Evolutionary conservation across 2,329 filamentous ascomycete genomes (phyloP), one percentile per base, ranked within the genome.

Genomic region (Ciborinia camelliae): DNA sequence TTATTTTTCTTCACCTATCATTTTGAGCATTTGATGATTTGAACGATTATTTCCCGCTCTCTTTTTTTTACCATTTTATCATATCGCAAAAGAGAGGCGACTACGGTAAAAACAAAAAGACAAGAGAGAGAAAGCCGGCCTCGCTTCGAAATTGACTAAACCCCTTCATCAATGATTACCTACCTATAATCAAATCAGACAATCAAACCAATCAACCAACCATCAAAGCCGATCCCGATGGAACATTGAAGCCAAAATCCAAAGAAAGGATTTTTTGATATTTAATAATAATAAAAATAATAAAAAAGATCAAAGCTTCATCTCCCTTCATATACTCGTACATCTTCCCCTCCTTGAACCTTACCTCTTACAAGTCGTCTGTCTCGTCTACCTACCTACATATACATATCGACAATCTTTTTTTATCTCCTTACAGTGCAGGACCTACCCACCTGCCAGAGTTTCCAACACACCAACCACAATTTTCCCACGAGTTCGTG

Each of bases 91-190:
- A 15, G 20, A 5, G 20, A 23, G 20, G 30, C 32, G 28, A 15
- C 18, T 23, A 12, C 39, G 20, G n/a, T n/a, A 3, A 20, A 32
- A 18, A 14, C 39, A 18, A 43, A 3, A 41, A 57, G 39, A 15
- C 5, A 6, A 45, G 20, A 8, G 28, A 45, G 28, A 45, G 26
- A 15, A 58, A 64, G 45, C 6, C 43, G 59, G 45, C 6, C 43
- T 64, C 53, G 62, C 62, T 59, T 64, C 43, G 41, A 43, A 51
- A 39, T 52, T 32, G 53, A 59, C 45, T 59, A 58, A 48, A 47
- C 52, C 52, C 52, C 60, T 55, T 55, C 50, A 53, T 52, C 37
- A n/a, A 30, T 53, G 10, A 35, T 26, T n/a, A n/a, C n/a, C n/a
- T n/a, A n/a, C n/a, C n/a, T n/a, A n/a, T n/a, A n/a, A n/a, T n/a